Percentiles rank a stretch among this genome's conserved stretches.
Conservation (phyloP, 805 yeast species). For the Candida coquimbonensis region DNA sequence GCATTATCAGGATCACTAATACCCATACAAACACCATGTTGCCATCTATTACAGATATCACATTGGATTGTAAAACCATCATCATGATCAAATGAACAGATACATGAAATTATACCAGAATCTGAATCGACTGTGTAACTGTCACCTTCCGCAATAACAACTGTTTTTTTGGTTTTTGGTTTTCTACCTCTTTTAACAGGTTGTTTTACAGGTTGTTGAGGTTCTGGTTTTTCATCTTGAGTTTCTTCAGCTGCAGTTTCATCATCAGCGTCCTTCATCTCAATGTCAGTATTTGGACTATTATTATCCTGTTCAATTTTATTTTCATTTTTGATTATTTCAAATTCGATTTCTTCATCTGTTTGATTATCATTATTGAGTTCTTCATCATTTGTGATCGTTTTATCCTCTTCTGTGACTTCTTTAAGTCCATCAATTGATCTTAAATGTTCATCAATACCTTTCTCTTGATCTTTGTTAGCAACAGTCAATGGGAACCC, state of each 20-base stretch:
- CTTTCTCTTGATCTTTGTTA: conserved; percentile 1
- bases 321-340: background rate
- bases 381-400: background rate
- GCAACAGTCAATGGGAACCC: conserved; percentile 43
- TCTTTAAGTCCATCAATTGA: background rate
- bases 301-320: background rate
- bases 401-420: background rate
- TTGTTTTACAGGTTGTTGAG: conserved; percentile 1
- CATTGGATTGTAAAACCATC: conserved; percentile 95
- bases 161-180: conserved; percentile 5
- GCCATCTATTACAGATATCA: conserved; percentile 90
- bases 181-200: conserved; percentile 6
- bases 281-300: conserved; percentile 4
- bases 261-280: conserved; percentile 5
- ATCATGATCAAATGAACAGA: conserved; percentile 81
- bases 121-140: conserved; percentile 67
- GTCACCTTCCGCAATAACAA: conserved; percentile 4
- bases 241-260: conserved; percentile 11
- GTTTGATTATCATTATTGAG: conserved; percentile 3
- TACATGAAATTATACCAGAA: conserved; percentile 81
- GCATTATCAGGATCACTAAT: conserved; percentile 64
- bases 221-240: conserved; percentile 10
- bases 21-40: conserved; percentile 87
- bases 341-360: background rate
- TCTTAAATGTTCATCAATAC: conserved; percentile 13